Percentiles rank a stretch among this genome's conserved stretches.
These are phyloP conservation scores for Xerocomellus amylosporus DNA, from an alignment of 768 basidiomycete species.

Conservation along the genomic window DNA sequence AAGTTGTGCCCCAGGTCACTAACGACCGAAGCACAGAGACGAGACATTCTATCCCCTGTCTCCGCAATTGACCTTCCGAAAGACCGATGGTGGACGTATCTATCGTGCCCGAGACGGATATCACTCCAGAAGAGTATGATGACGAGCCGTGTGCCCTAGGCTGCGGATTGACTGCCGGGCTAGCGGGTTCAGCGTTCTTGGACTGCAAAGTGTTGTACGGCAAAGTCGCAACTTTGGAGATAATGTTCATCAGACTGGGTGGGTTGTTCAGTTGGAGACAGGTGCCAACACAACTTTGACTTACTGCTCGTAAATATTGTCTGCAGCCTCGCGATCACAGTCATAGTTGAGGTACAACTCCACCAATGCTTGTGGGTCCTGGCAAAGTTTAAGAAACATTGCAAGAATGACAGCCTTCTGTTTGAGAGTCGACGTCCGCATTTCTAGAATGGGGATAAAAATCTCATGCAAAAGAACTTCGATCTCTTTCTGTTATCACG, in stretches of 20 bases:
- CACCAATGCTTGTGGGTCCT: constrained; percentile 96
- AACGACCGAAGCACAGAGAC: constrained; percentile 86
- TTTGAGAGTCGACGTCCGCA: constrained; percentile 92
- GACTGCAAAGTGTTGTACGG: constrained; percentile 47
- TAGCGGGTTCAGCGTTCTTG: constrained; percentile 54
- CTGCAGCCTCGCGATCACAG: constrained; percentile 90
- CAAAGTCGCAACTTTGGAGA: constrained; percentile 83
- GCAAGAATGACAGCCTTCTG: constrained; percentile 92
- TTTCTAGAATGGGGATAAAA: constrained; percentile 96
- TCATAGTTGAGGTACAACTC: constrained; percentile 99
- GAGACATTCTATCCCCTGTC: constrained; percentile 94
- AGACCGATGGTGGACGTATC: constrained; percentile 66
- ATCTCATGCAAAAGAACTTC: constrained; percentile 98
- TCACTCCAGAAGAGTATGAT: constrained; percentile 60
- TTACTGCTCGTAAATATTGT: constrained; percentile 97
- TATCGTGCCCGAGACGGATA: constrained; percentile 63
- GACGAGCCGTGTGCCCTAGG: constrained; percentile 34
- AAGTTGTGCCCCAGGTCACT: constrained; percentile 81
- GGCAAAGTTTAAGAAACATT: constrained; percentile 84
- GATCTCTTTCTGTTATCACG: constrained; percentile 82
- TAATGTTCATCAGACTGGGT: constrained; percentile 84
- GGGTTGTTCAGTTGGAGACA: constrained; percentile 4
- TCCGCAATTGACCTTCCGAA: constrained; percentile 79
- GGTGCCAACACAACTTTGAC: constrained; percentile 23
- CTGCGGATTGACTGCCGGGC: constrained; percentile 55